Percentiles rank a stretch among this genome's conserved stretches.
Evolutionary conservation across 1,284 basidiomycete species (phyloP).

Genomic region (Apiotrichum akiyoshidainum): DNA sequence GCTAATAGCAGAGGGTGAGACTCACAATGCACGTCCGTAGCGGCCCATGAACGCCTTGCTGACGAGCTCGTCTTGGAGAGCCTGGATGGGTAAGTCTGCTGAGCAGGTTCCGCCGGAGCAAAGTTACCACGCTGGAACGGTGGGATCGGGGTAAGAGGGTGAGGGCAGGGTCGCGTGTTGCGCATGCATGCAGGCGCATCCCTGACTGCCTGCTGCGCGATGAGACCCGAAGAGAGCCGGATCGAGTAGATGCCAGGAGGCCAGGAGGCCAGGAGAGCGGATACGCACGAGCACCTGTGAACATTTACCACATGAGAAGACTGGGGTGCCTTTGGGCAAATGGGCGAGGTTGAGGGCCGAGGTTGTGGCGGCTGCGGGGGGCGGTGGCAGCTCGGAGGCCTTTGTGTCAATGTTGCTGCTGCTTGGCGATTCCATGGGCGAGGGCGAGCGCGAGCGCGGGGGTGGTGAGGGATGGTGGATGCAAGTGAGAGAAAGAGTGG

Average conservation of each 20-base stretch:
- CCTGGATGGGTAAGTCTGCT: conserved; percentile 22
- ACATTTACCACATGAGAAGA: conserved; percentile 46
- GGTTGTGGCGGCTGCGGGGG: conserved; percentile 1
- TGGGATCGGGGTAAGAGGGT: no score
- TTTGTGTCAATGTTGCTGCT: background rate
- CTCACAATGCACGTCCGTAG: conserved; percentile 49
- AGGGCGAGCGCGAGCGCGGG: background rate
- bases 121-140: no score
- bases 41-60: conserved; percentile 49
- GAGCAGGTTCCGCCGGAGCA: background rate
- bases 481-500: background rate
- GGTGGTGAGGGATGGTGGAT: no score
- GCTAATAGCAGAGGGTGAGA: background rate
- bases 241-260: no score
- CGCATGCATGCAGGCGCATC: no score
- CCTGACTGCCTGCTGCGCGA: no score
- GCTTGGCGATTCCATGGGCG: background rate
- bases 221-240: no score
- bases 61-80: conserved; percentile 49
- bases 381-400: background rate
- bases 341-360: conserved; percentile 35
- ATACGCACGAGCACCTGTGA: conserved; percentile 37
- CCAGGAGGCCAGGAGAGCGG: background rate
- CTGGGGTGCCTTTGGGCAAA: conserved; percentile 36
- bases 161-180: no score